A percentile compares a stretch with the other conserved stretches of the same genome.
Conservation (phyloP, 805 yeast species). For the Candida ovalis region DNA sequence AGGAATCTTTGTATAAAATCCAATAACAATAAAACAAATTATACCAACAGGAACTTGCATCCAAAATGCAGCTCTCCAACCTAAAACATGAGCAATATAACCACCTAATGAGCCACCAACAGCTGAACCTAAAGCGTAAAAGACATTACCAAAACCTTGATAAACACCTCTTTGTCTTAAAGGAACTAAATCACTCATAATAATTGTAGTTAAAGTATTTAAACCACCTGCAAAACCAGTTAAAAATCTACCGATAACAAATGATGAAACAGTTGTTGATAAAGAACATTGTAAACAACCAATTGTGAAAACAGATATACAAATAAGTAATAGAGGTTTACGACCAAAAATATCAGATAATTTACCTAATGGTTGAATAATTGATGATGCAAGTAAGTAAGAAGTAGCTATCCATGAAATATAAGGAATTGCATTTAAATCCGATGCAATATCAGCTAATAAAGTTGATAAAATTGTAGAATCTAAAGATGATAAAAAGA, state of each 20-base stretch:
- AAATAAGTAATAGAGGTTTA: conserved; percentile 46
- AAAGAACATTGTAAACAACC: conserved; percentile 56
- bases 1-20: conserved; percentile 43
- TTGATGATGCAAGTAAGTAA: conserved; percentile 62
- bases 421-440: conserved; percentile 57
- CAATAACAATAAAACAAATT: conserved; percentile 33
- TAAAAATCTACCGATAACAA: conserved; percentile 59
- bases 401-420: conserved; percentile 75
- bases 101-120: conserved; percentile 68
- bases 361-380: conserved; percentile 73
- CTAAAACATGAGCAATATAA: conserved; percentile 47
- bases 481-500: conserved; percentile 63
- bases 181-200: conserved; percentile 77
- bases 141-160: conserved; percentile 82
- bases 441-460: conserved; percentile 63
- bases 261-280: conserved; percentile 41
- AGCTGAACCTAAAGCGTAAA: conserved; percentile 76
- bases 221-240: conserved; percentile 94
- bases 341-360: conserved; percentile 72
- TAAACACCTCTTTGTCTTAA: conserved; percentile 76
- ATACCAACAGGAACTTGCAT: conserved; percentile 51
- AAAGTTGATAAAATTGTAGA: conserved; percentile 66
- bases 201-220: conserved; percentile 70
- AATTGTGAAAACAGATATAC: conserved; percentile 51
- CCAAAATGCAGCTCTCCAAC: conserved; percentile 66